Evolutionary conservation across 2,329 filamentous ascomycete genomes (phyloP).

Genomic region (Pestalotiopsis sp.): DNA sequence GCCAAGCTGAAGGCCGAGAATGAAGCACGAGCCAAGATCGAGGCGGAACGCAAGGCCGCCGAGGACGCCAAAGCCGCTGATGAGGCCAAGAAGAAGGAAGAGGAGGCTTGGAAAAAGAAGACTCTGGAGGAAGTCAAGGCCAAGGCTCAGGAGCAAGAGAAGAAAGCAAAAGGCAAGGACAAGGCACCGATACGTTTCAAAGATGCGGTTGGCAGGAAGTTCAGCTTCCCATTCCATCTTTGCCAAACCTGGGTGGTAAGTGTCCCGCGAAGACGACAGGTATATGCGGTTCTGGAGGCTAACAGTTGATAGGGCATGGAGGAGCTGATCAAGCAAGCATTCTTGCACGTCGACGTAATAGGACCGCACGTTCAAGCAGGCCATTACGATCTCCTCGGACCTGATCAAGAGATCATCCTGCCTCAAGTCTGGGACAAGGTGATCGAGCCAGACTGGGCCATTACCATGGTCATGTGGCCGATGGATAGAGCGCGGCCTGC

Average conservation of each 20-base stretch:
- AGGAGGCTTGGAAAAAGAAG: slow-evolving; percentile 57
- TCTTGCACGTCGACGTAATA: slow-evolving; percentile 75
- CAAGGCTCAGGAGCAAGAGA: slow-evolving; percentile 45
- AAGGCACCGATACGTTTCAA: slow-evolving; percentile 86
- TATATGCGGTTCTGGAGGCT: slow-evolving; percentile 9
- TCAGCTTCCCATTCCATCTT: slow-evolving; percentile 85
- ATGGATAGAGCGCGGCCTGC: slow-evolving; percentile 39
- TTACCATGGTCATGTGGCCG: slow-evolving; percentile 69
- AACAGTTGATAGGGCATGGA: slow-evolving; percentile 70
- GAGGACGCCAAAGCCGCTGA: slow-evolving; percentile 26
- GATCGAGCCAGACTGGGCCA: slow-evolving; percentile 74
- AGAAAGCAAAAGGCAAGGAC: slow-evolving; percentile 55
- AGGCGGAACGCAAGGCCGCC: slow-evolving; percentile 31
- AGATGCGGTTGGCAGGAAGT: slow-evolving; percentile 88
- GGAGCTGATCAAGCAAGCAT: slow-evolving; percentile 82
- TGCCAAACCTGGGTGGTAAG: slow-evolving; percentile 83
- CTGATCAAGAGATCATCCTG: slow-evolving; percentile 81
- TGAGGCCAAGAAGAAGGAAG: slow-evolving; percentile 50
- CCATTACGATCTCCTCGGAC: slow-evolving; percentile 79
- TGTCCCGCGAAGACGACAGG: slow-evolving; percentile 22
- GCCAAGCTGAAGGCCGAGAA: slow-evolving; percentile 37
- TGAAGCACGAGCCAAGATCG: slow-evolving; percentile 46
- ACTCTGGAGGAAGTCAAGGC: slow-evolving; percentile 48
- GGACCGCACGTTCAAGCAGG: slow-evolving; percentile 77
- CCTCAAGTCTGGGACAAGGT: slow-evolving; percentile 82